Evolutionary conservation across 1,284 basidiomycete genomes (phyloP).

Genomic region (Leccinum laetum): DNA sequence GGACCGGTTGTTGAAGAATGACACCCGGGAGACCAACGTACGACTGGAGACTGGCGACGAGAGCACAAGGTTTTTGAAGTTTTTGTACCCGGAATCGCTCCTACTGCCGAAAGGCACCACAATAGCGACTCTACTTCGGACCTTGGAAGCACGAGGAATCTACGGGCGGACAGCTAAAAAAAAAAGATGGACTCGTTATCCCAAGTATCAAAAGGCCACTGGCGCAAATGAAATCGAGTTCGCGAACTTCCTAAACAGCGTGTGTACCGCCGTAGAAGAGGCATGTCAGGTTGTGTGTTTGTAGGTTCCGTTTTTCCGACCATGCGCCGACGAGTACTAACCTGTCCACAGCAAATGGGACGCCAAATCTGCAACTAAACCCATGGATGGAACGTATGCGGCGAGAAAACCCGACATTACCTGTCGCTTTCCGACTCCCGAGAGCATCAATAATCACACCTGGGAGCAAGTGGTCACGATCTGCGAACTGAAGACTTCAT

Average conservation of each 20-base stretch:
- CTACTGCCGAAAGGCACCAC: not conserved
- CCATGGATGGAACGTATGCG: not conserved
- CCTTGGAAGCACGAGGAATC: too few species aligned
- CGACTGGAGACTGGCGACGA: not conserved
- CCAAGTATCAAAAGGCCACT: not conserved
- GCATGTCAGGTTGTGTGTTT: not conserved
- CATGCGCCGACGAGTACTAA: not conserved
- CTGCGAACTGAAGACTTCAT: not conserved
- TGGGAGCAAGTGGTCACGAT: not conserved
- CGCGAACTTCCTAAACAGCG: not conserved
- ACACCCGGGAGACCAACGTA: not conserved
- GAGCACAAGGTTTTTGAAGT: not conserved
- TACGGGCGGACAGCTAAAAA: too few species aligned
- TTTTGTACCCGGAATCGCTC: not conserved
- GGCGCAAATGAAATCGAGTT: not conserved
- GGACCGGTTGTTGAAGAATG: not conserved
- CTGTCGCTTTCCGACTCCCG: not conserved
- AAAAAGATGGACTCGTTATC: too few species aligned
- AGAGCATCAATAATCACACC: not conserved
- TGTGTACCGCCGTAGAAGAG: not conserved
- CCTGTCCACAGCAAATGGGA: not conserved
- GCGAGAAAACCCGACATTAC: not conserved
- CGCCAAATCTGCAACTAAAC: not conserved
- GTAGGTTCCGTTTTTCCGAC: not conserved
- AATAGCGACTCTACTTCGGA: too few species aligned